Conservation (phyloP, 2,329 filamentous ascomycete species). For the Xenoacremonium recifei region DNA sequence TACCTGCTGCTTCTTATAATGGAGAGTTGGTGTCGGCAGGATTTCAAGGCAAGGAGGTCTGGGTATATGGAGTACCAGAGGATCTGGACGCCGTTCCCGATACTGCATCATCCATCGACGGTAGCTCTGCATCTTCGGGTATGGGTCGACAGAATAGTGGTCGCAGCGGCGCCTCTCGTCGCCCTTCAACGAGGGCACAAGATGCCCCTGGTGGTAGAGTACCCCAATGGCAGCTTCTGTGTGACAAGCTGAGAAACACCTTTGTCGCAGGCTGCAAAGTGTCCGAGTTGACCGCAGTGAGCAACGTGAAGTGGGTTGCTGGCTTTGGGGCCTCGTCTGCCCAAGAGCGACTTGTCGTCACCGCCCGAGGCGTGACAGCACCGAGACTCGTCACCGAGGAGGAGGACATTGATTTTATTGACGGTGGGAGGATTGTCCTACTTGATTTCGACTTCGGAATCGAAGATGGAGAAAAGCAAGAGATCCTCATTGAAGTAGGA, state of each 20-base stretch:
- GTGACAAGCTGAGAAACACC: slow-evolving; percentile 67
- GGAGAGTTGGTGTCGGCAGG: slow-evolving; percentile 73
- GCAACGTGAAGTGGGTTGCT: slow-evolving; percentile 70
- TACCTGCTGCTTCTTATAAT: slow-evolving; percentile 66
- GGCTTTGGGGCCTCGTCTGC: slow-evolving; percentile 46
- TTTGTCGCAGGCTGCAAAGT: slow-evolving; percentile 68
- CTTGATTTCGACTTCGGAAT: slow-evolving; percentile 70
- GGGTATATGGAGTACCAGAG: slow-evolving; percentile 77
- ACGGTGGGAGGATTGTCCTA: slow-evolving; percentile 71
- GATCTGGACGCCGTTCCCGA: slow-evolving; percentile 64
- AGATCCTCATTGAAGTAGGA: slow-evolving; percentile 73
- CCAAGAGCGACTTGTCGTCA: slow-evolving; percentile 63
- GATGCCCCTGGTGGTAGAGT: slow-evolving; percentile 37
- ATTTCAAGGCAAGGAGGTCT: slow-evolving; percentile 70
- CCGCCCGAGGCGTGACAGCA: slow-evolving; percentile 67
- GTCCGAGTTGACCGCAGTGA: slow-evolving; percentile 63
- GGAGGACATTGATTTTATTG: slow-evolving; percentile 72
- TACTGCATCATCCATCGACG: slow-evolving; percentile 23
- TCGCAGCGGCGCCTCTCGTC: slow-evolving; percentile 27
- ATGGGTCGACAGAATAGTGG: slow-evolving; percentile 31
- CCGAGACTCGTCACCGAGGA: slow-evolving; percentile 61
- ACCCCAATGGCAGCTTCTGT: slow-evolving; percentile 68
- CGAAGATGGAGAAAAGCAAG: slow-evolving; percentile 52
- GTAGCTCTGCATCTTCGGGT: slow-evolving; percentile 21
- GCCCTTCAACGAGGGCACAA: slow-evolving; percentile 30